Base-by-base conservation (phyloP, 495 filamentous ascomycete species). In the Aspergillus homomorphus region DNA sequence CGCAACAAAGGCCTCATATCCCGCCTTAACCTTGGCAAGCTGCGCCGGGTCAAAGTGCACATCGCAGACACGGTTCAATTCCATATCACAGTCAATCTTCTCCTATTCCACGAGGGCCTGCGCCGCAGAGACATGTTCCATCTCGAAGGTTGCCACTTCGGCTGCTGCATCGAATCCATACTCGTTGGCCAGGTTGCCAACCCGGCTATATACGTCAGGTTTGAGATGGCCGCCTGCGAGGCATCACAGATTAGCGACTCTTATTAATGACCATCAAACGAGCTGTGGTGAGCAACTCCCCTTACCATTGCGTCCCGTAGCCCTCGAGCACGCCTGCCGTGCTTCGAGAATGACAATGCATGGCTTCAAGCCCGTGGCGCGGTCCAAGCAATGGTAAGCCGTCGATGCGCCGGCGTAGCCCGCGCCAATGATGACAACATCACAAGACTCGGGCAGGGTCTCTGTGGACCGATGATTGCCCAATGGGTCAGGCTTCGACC, bases 321-420 rank as follows among this genome's bases (percentile, higher is more conserved):
- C 91, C 4, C 91, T 90, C 71, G 82, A 91, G 67, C 89, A 92
- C 16, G 86, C 89, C 76, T 93, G 86, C 50, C 89, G 78, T 15
- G 90, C 90, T 70, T 96, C 91, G 4, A 96, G 71, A 76, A 94
- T 87, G 2, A 91, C 78, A 8, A 92, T 76, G 0, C 66, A 70
- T 18, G 66, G 66, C 0, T 58, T 46, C n/a, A 51, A n/a, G n/a
- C 18, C 56, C 9, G 70, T 78, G 26, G 77, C 48, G 15, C 24
- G 73, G 52, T 80, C 69, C 22, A 77, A 62, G 18, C 92, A 74
- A 60, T 86, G 85, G 49, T 84, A 75, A 3, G 87, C 87, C 1
- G 84, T 82, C 46, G 85, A 85, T 2, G 83, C 77, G 0, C 89
- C 89, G 9, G 88, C 87, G 53, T 90, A 88, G 1, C 89, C 89